Percentiles rank a stretch among this genome's conserved stretches.
phyloP scores from a whole-genome alignment of 2,329 filamentous ascomycete species.

The Zasmidium cellare region DNA sequence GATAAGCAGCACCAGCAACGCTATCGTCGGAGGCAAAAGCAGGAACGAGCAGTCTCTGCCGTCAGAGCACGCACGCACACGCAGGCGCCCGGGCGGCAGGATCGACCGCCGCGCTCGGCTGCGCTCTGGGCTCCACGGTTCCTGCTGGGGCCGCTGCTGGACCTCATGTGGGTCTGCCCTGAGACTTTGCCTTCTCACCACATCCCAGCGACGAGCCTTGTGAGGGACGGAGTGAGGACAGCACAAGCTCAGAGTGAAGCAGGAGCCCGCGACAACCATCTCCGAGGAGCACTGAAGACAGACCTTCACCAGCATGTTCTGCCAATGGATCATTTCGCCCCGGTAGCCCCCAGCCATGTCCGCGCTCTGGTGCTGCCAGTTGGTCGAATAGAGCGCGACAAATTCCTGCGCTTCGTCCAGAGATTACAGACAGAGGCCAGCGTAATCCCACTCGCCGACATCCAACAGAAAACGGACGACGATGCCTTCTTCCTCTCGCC shows the following conservation, averaged over 20 bases:
- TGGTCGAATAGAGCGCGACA: constrained; percentile 78
- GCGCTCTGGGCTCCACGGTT: too few relatives aligned
- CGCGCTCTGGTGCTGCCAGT: constrained; percentile 84
- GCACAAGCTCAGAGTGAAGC: background rate
- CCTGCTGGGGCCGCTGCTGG: background rate
- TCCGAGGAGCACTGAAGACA: background rate
- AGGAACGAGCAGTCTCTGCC: constrained; percentile 2
- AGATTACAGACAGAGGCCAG: constrained; percentile 77
- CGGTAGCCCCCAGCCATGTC: constrained; percentile 87
- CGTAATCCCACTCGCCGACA: constrained; percentile 50
- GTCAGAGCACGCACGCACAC: background rate
- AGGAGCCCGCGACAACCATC: background rate
- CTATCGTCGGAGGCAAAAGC: background rate
- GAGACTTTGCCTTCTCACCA: background rate
- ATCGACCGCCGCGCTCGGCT: background rate
- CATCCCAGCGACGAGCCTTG: background rate
- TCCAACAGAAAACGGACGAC: constrained; percentile 15
- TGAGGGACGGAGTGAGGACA: background rate
- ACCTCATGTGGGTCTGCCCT: background rate
- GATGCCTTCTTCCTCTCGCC: constrained; percentile 62
- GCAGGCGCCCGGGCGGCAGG: background rate
- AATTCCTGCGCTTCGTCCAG: constrained; percentile 76
- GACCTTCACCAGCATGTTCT: constrained; percentile 13
- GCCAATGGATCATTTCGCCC: constrained; percentile 73
- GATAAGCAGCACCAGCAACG: background rate